Evolutionary conservation across 1,284 basidiomycete genomes (phyloP), one percentile per base, ranked within the genome.

Genomic region (Inonotus obliquus): DNA sequence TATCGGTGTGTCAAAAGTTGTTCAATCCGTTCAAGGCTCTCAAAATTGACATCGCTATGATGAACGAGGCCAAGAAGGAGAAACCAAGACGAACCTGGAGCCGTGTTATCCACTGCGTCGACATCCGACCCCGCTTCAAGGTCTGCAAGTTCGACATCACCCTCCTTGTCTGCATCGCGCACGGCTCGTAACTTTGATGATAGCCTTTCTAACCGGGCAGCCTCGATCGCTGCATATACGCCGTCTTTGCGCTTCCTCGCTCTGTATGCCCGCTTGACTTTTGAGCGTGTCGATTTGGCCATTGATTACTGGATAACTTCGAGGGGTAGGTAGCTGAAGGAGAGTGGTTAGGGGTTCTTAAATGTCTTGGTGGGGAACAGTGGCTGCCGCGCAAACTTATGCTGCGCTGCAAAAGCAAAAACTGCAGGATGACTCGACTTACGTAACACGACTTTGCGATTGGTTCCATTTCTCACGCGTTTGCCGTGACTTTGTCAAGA

Each of bases 271-370:
- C 94, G 88, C 76, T 97, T 97, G 65, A 85, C 81, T 78, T 95
- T 96, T 19, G 93, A 92, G 71, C 95, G 85, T 57, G 90, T 84
- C 47, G 93, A 95, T 80, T 98, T 98, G 62, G 92, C 95, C 96
- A 98, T 96, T 25, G 21, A 4, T 17, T 14, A 35, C 41, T n/a
- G 47, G 13, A 7, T 25, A 27, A 19, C 14, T 35, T 52, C 2
- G 29, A 52, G n/a, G 14, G 51, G 32, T n/a, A 9, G 51, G 51
- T 37, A 10, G 27, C 14, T 52, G 51, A 11, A 7, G 13, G 32
- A 35, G 51, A 5, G 51, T 17, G n/a, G 41, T 19, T 17, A n/a
- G 41, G n/a, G n/a, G 41, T 44, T n/a, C 13, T 13, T 13, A 6
- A 9, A 39, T 1, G n/a, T 6, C 6, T 2, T 39, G 38, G 1